Evolutionary conservation across 345 rosid genomes (phyloP).

Genomic region (Zanthoxylum bungeanum): DNA sequence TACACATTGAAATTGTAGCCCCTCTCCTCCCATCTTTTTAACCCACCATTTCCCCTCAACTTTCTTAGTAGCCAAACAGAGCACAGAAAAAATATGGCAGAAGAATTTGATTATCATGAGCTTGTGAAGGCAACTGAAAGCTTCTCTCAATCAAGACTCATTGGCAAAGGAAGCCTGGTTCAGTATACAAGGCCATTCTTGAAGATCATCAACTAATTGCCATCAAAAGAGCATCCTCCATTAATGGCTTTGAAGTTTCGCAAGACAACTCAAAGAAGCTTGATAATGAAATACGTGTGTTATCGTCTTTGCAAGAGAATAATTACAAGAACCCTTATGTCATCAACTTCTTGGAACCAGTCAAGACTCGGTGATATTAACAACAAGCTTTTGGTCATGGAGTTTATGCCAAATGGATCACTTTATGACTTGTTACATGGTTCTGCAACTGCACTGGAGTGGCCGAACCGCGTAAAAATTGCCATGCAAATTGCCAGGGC

Average conservation of each 20-base stretch:
- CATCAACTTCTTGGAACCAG: constrained; percentile 41
- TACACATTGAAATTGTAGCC: neutral
- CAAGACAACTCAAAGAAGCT: constrained; percentile 47
- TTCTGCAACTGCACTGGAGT: constrained; percentile 20
- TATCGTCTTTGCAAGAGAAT: constrained; percentile 41
- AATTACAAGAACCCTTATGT: constrained; percentile 28
- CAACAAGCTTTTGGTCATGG: constrained; percentile 55
- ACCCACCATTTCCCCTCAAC: neutral
- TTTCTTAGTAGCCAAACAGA: neutral
- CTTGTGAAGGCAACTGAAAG: constrained; percentile 46
- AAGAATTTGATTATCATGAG: constrained; percentile 47
- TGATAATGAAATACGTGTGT: constrained; percentile 43
- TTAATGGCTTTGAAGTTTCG: constrained; percentile 11
- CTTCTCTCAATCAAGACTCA: constrained; percentile 53
- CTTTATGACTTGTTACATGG: constrained; percentile 56
- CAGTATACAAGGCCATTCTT: constrained; percentile 43
- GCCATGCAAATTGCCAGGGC: constrained; percentile 61
- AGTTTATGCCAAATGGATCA: constrained; percentile 75
- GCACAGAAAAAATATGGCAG: neutral
- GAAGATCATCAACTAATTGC: constrained; percentile 37
- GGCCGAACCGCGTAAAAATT: constrained; percentile 58
- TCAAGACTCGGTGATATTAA: neutral
- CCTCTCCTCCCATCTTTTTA: neutral
- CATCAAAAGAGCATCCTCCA: constrained; percentile 43
- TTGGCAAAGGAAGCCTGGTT: constrained; percentile 86